A percentile compares a stretch with the other conserved stretches of the same genome.
Evolutionary conservation across 306 rosid genomes (phyloP).

Genomic region (Canavalia gladiata): DNA sequence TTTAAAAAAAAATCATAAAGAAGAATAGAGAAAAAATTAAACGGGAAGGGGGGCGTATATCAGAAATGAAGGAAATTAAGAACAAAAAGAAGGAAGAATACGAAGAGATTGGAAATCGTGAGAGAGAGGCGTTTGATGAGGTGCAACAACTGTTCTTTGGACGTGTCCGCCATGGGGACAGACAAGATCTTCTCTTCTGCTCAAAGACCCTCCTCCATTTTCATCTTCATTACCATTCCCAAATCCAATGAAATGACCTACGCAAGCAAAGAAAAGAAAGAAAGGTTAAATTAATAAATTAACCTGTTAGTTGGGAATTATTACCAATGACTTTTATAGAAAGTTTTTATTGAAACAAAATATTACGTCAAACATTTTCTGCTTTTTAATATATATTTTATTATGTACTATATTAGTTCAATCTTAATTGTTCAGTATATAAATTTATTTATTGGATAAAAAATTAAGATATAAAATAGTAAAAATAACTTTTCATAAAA

Average conservation of each 20-base stretch:
- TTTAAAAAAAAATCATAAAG: background rate
- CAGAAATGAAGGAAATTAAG: background rate
- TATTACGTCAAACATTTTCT: too few species aligned
- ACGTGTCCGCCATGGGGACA: constrained; percentile 65
- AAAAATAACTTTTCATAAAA: too few species aligned
- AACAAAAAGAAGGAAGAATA: constrained; percentile 34
- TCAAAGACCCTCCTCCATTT: background rate
- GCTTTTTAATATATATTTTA: too few species aligned
- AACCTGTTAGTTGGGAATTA: too few species aligned
- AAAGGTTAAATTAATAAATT: too few species aligned
- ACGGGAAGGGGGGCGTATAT: too few species aligned
- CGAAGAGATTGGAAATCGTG: constrained; percentile 73
- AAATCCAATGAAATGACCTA: background rate
- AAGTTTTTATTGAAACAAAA: too few species aligned
- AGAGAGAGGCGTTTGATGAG: constrained; percentile 71
- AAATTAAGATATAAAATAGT: too few species aligned
- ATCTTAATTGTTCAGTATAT: too few species aligned
- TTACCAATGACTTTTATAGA: background rate
- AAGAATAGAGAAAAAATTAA: background rate
- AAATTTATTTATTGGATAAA: too few species aligned
- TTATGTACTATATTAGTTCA: too few species aligned
- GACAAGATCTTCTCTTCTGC: background rate
- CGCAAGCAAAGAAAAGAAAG: too few species aligned
- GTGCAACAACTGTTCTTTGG: constrained; percentile 70
- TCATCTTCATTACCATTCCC: background rate